Conservation (phyloP, 805 yeast genomes). For the Candida multigemmis region DNA sequence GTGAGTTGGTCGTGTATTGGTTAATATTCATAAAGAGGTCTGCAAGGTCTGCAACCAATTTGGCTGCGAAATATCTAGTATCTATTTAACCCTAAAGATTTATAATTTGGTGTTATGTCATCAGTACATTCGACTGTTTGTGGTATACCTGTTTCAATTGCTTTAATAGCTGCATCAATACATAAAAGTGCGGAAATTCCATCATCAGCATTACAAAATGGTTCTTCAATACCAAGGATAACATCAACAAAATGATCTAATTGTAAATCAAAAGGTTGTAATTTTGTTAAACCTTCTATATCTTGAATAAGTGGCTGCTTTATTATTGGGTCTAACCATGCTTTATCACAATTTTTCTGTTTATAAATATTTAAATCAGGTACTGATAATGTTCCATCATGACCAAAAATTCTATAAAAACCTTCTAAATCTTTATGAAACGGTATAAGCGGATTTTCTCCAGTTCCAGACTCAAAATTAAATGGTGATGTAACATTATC, state of each 20-base stretch:
- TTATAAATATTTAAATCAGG: slow-evolving; percentile 28
- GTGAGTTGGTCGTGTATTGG: slow-evolving; percentile 1
- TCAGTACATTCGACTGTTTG: slow-evolving; percentile 15
- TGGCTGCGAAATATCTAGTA: background rate
- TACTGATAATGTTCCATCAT: slow-evolving; percentile 27
- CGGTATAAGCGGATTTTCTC: slow-evolving; percentile 30
- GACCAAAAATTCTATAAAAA: slow-evolving; percentile 27
- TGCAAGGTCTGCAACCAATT: background rate
- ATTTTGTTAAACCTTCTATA: slow-evolving; percentile 5
- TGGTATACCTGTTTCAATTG: slow-evolving; percentile 26
- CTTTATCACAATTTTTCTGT: slow-evolving; percentile 7
- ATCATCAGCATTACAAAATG: slow-evolving; percentile 26
- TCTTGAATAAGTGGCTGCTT: slow-evolving; percentile 7
- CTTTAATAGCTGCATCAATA: slow-evolving; percentile 23
- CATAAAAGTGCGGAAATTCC: slow-evolving; percentile 29
- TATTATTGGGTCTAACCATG: slow-evolving; percentile 15
- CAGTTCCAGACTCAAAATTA: slow-evolving; percentile 29
- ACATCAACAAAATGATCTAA: slow-evolving; percentile 28
- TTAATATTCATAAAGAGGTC: background rate
- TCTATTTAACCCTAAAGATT: slow-evolving; percentile 8
- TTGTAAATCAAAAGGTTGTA: slow-evolving; percentile 27
- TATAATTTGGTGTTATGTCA: slow-evolving; percentile 11
- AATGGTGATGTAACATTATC: slow-evolving; percentile 30
- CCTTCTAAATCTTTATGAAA: slow-evolving; percentile 18
- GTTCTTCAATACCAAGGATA: slow-evolving; percentile 13